Conservation (phyloP, 768 basidiomycete genomes). For the Lentinula sp. region DNA sequence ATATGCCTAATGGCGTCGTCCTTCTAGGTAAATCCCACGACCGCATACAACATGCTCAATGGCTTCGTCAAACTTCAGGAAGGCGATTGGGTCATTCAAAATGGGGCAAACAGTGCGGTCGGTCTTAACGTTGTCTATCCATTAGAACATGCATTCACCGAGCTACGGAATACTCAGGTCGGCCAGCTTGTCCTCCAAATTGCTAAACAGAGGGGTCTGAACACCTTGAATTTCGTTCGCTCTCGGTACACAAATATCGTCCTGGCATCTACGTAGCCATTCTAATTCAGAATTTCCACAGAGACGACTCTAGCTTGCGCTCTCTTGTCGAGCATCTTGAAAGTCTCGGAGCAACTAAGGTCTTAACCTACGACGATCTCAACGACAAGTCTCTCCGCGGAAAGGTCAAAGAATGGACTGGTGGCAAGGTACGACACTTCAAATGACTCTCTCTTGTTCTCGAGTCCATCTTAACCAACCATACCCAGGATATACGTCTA, state of each 20-base stretch:
- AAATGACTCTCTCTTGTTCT: neutral
- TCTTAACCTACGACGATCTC: constrained; percentile 75
- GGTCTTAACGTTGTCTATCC: constrained; percentile 16
- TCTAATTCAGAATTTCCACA: constrained; percentile 14
- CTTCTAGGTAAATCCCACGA: constrained; percentile 71
- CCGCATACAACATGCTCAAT: constrained; percentile 78
- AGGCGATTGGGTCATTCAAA: constrained; percentile 82
- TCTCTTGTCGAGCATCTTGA: constrained; percentile 44
- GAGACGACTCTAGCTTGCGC: constrained; percentile 39
- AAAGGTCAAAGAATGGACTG: constrained; percentile 59
- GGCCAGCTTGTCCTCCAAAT: constrained; percentile 87
- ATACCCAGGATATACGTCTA: constrained; percentile 33
- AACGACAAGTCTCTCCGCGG: constrained; percentile 46
- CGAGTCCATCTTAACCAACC: neutral
- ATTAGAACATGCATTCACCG: constrained; percentile 3
- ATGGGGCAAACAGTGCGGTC: constrained; percentile 82
- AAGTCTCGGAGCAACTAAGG: constrained; percentile 66
- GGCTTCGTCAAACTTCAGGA: constrained; percentile 57
- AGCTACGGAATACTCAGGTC: constrained; percentile 34
- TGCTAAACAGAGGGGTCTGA: constrained; percentile 61
- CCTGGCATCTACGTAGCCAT: neutral
- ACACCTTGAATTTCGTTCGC: constrained; percentile 80
- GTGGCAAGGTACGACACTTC: constrained; percentile 42
- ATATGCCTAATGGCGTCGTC: neutral
- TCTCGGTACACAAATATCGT: constrained; percentile 39